phyloP scores from a whole-genome alignment of 495 filamentous ascomycete species.

The Hyaloscypha bicolor region DNA sequence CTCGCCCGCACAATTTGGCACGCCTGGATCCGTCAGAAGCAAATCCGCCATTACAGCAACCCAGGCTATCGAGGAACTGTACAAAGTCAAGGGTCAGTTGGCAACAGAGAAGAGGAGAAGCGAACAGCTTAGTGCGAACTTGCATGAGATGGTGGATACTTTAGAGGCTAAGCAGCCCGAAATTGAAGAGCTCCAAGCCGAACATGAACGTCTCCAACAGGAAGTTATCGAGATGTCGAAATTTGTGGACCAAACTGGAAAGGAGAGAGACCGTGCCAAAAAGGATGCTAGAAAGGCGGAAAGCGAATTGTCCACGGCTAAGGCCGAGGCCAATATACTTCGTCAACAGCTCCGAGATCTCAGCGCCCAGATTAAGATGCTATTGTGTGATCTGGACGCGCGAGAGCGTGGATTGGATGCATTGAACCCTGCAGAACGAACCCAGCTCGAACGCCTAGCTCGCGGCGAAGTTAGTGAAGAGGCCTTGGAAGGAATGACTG shows the following conservation, averaged over 20 bases:
- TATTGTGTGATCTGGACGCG: slow-evolving; percentile 79
- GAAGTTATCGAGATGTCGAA: slow-evolving; percentile 84
- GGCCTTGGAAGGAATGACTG: slow-evolving; percentile 67
- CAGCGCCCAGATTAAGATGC: slow-evolving; percentile 83
- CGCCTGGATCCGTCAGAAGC: slow-evolving; percentile 50
- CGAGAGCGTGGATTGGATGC: slow-evolving; percentile 76
- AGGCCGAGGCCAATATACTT: slow-evolving; percentile 76
- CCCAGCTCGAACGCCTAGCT: slow-evolving; percentile 72
- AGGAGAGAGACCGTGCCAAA: slow-evolving; percentile 58
- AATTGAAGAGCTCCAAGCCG: slow-evolving; percentile 65
- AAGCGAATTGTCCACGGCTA: slow-evolving; percentile 66
- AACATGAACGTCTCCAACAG: slow-evolving; percentile 66
- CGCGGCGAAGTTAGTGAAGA: slow-evolving; percentile 63
- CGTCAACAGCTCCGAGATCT: slow-evolving; percentile 89
- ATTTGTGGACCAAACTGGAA: slow-evolving; percentile 59
- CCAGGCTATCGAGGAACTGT: slow-evolving; percentile 54
- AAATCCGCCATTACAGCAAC: slow-evolving; percentile 49
- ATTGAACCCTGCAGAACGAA: slow-evolving; percentile 63
- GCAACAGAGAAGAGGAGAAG: slow-evolving; percentile 68
- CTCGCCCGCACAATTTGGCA: slow-evolving; percentile 52
- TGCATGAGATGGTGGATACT: slow-evolving; percentile 77
- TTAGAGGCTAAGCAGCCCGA: slow-evolving; percentile 71
- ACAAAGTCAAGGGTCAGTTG: slow-evolving; percentile 53
- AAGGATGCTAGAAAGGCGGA: slow-evolving; percentile 73
- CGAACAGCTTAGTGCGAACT: slow-evolving; percentile 67